These are phyloP conservation scores for Phaseolus lunatus DNA, from an alignment of 306 rosid species.

Conservation along the genomic window DNA sequence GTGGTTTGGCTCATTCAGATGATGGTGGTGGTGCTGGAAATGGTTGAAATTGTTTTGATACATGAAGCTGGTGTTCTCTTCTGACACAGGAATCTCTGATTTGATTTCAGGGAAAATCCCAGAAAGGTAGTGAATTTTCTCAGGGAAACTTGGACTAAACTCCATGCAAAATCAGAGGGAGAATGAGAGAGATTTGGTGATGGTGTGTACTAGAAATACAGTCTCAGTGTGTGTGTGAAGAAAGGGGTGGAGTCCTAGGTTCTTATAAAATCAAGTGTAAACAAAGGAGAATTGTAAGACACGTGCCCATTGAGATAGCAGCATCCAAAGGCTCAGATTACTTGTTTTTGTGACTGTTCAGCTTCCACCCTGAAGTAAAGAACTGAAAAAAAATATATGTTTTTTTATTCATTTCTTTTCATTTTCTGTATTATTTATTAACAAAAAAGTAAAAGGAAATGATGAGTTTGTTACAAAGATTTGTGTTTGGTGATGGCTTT, in stretches of 20 bases:
- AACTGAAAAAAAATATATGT: neutral
- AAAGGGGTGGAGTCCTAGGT: neutral
- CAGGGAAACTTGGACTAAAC: conserved; percentile 37
- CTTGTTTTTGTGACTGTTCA: conserved; percentile 54
- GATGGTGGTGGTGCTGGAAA: conserved; percentile 30
- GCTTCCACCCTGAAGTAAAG: conserved; percentile 37
- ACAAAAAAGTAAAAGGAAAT: conserved; percentile 13
- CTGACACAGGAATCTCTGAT: neutral
- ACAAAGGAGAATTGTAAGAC: neutral
- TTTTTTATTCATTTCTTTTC: neutral
- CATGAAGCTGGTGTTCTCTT: conserved; percentile 25
- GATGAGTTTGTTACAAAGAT: conserved; percentile 54
- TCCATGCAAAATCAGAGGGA: conserved; percentile 52
- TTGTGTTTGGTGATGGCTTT: conserved; percentile 42
- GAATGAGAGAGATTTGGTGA: conserved; percentile 4
- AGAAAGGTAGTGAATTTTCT: conserved; percentile 36
- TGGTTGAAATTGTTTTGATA: conserved; percentile 33
- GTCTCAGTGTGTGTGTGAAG: neutral
- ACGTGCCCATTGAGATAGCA: neutral
- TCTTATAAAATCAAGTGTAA: conserved; percentile 11
- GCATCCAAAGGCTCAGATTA: conserved; percentile 55
- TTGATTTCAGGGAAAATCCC: conserved; percentile 30
- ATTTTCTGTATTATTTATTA: neutral
- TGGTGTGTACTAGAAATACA: neutral
- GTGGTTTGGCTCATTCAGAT: conserved; percentile 17